Percentiles rank a stretch among this genome's conserved stretches.
phyloP scores from a whole-genome alignment of 2,329 filamentous ascomycete species.

The Lachnellula subtilissima region DNA sequence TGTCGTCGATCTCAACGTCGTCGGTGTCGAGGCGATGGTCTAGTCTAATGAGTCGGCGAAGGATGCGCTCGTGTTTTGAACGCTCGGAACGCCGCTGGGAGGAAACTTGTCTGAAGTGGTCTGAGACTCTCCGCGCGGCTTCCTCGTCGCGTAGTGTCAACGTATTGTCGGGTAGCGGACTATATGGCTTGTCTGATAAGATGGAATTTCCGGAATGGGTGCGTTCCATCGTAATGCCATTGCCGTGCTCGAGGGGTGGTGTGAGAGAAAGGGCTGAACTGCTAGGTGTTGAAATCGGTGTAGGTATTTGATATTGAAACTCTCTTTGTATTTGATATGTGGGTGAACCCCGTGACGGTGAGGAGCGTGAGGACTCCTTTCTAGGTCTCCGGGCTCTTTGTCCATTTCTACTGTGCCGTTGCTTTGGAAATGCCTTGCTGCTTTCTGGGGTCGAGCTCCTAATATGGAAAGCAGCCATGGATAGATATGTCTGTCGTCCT shows the following conservation, averaged over 20 bases:
- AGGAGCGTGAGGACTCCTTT: conserved; percentile 11
- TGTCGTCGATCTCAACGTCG: conserved; percentile 45
- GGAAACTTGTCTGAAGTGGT: conserved; percentile 13
- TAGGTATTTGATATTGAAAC: conserved; percentile 8
- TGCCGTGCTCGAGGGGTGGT: conserved; percentile 4
- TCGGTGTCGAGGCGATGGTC: conserved; percentile 45
- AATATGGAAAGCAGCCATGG: conserved; percentile 21
- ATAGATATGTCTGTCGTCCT: neutral
- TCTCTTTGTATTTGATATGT: conserved; percentile 10
- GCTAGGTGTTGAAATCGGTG: conserved; percentile 11
- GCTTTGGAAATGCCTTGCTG: conserved; percentile 16
- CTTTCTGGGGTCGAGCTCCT: conserved; percentile 15
- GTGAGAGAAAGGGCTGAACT: conserved; percentile 7
- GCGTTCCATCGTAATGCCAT: conserved; percentile 28
- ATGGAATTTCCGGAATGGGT: conserved; percentile 31
- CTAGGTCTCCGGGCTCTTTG: conserved; percentile 12
- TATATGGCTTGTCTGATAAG: conserved; percentile 24
- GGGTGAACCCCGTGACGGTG: conserved; percentile 8
- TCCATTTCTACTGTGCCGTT: conserved; percentile 9
- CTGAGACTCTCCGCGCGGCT: conserved; percentile 23
- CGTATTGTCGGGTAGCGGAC: conserved; percentile 13
- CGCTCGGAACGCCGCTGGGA: conserved; percentile 17
- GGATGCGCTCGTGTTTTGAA: conserved; percentile 46
- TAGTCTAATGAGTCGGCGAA: conserved; percentile 51
- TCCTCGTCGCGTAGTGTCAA: conserved; percentile 17